Base-by-base conservation (phyloP, 345 rosid species). In the Balakata baccata region DNA sequence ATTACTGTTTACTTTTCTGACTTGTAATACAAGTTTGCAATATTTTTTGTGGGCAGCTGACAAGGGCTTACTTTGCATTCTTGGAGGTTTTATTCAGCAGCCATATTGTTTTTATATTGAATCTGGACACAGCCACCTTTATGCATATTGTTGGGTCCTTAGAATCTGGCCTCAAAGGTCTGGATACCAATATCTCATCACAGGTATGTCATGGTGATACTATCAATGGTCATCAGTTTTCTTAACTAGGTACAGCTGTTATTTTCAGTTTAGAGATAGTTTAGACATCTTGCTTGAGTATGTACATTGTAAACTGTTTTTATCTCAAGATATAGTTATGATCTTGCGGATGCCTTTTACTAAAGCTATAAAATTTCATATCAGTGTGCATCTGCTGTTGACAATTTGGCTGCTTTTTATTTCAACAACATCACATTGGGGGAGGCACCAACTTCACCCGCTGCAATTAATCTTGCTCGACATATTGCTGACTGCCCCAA, bases 391-490 rank as follows among this genome's bases (percentile, higher is more conserved):
- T 78, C 92, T 80, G 92, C 97, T 69, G 94, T 93, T 64, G 99
- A 96, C 75, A 93, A 93, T 85, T 88, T 96, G 85, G 97, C 99
- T 77, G 86, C 94, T 73, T 96, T 82, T 76, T 96, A 93, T 84
- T 93, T 96, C 84, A 96, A 91, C 84, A 93, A 93, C 87, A 91
- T 96, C 74, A 93, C 95, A 23, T 87, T 93, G 92, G 97, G 97
- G 23, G 98, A 96, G 82, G 88, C 91, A 51, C 89, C 98, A 64
- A 78, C 85, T 78, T 82, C 87, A 64, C 91, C 97, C 12, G 87
- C 96, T 79, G 85, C 97, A 64, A 76, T 88, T 63, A 84, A 85
- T 78, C 93, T 96, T 56, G 88, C 98, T 51, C 94, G 91, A 79
- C 94, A 86, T 78, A 85, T 96, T 84, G 88, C 88, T 14, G 99